Evolutionary conservation across 2,329 filamentous ascomycete genomes (phyloP), one percentile per base, ranked within the genome.

Genomic region (Sarocladium strictum): DNA sequence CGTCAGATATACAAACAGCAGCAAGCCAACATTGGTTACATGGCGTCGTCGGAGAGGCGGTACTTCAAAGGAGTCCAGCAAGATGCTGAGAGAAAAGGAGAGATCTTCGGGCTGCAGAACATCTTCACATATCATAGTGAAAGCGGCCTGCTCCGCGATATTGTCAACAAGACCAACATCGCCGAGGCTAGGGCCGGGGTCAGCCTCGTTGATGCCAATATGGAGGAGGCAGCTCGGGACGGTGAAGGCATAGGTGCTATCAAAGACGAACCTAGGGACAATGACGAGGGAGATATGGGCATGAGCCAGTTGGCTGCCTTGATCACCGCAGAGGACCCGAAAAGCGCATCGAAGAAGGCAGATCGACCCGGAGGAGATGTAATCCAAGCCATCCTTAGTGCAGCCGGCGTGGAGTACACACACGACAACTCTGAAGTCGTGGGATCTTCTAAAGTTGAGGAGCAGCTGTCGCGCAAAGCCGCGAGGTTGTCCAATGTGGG

Each of bases 1-100:
- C 82, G 94, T 6, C 94, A 99, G 64, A 94, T 99, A 37, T 99
- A 99, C 78, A 99, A 99, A 69, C 94, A 99, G 66, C 94, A 99
- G 64, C 94, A 97, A 72, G 93, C 94, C 24, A 97, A 97, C 64
- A 97, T 99, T 56, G 94, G 90, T 1, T 97, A 99, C 69, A 95
- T 86, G 32, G 94, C 94, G 0, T 95, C 90, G 0, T 87, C 86
- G 4, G 94, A 99, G 69, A 85, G 94, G 3, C 84, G 94, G 1
- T 99, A 99, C 69, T 99, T 99, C 74, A 91, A 87, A 61, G 94
- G 94, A 38, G 90, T 97, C 0, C 93, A 97, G 70, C 87, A 95
- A 58, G 83, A 90, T 60, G 83, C 83, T 23, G 82, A 83, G 26
- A 85, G 92, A 59, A 93, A 93, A 62, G 94, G 94, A 15, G 94